Base-by-base conservation (phyloP, 345 rosid species). In the Salix koriyanagi region DNA sequence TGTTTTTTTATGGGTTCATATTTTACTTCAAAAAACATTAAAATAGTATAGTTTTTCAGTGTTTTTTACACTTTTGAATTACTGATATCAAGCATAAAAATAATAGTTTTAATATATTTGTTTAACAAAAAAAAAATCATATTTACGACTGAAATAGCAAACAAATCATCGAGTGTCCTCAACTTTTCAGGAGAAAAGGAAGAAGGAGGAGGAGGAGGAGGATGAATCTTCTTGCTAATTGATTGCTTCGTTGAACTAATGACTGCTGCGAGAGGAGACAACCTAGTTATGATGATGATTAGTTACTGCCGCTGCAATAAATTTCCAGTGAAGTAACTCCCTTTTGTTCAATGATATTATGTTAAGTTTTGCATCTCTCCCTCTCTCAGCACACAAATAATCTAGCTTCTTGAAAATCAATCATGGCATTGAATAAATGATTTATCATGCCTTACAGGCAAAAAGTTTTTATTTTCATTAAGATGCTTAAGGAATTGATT, bases 191-290 rank as follows among this genome's bases (percentile, higher is more conserved):
- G 19, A 37, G 46, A 66, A 62, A 80, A 32, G 34, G 34, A 32
- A 32, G 34, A 32, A 32, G 34, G 3, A 26, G 26, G 26, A 26
- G 26, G 26, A 26, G 26, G 26, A 28, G 12, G 48, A 74, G 26
- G 8, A n/a, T 5, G 42, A 41, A 61, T 75, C 81, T 83, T 34
- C 62, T 70, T 71, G 12, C 46, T 73, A 74, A 79, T 84, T 78
- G 75, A 83, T 54, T 79, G 84, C 69, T 71, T 10, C 18, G 48
- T 79, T 77, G 87, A 78, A 82, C 79, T 76, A 36, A 73, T 68
- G 46, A 67, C 70, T 77, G 5, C 60, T 71, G 46, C 23, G 70
- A 50, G 78, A 65, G 25, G 62, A 78, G 84, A 83, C 83, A 81
- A 83, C 73, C 34, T 72, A 52, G 67, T 71, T 66, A 26, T 26